Evolutionary conservation across 1,139 yeast genomes (phyloP).

Genomic region (Groenewaldozyma sp.): DNA sequence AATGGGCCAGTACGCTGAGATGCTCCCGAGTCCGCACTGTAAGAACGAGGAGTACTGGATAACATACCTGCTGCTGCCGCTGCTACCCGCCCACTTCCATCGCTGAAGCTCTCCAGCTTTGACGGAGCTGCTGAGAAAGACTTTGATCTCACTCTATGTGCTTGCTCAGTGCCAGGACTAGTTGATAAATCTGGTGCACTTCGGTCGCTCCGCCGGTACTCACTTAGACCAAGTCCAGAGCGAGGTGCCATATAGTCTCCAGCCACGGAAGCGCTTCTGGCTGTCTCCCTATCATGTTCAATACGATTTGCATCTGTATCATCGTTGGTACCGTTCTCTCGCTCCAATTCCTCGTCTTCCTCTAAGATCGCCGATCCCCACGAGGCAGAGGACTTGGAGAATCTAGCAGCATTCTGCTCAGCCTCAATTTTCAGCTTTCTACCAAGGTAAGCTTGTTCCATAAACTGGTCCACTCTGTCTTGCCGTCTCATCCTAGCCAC

Average conservation of each 20-base stretch:
- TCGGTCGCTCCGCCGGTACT: no score
- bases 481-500: conserved; percentile 18
- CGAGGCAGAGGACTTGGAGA: background rate
- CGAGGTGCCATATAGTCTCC: background rate
- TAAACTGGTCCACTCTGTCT: conserved; percentile 17
- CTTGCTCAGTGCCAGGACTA: conserved; percentile 1
- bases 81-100: no score
- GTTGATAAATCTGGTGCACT: background rate
- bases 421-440: conserved; percentile 12
- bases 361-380: background rate
- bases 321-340: background rate
- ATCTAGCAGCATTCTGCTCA: conserved; percentile 8
- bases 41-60: background rate
- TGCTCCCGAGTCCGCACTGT: background rate
- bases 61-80: background rate
- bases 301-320: no score
- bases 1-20: no score
- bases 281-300: background rate
- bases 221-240: no score
- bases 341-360: background rate
- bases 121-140: conserved; percentile 1
- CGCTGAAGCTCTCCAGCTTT: no score
- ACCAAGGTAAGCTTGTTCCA: conserved; percentile 14
- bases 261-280: background rate
- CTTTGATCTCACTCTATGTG: background rate